Conservation (phyloP, 805 yeast species). For the Suhomyces tanzawaensis region DNA sequence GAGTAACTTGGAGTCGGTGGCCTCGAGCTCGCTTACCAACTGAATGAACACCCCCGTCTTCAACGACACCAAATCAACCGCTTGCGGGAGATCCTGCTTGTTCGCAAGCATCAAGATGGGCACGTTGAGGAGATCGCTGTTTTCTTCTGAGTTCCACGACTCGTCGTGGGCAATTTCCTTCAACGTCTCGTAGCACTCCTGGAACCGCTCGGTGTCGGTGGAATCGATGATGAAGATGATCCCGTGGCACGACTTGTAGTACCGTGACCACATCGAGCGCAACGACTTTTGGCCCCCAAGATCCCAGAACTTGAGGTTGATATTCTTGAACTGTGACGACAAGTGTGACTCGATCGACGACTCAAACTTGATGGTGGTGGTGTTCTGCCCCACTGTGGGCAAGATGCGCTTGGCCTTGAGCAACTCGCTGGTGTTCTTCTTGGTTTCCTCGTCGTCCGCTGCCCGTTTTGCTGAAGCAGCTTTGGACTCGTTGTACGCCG, state of each 20-base stretch:
- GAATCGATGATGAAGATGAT: constrained; percentile 91
- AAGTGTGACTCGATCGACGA: constrained; percentile 36
- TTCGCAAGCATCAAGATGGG: constrained; percentile 95
- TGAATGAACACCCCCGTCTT: constrained; percentile 79
- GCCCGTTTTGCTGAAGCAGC: constrained; percentile 15
- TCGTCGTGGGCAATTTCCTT: constrained; percentile 43
- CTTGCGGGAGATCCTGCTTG: constrained; percentile 73
- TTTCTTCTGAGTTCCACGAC: constrained; percentile 36
- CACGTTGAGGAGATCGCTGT: constrained; percentile 48
- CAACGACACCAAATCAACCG: constrained; percentile 50
- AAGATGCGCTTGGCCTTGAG: constrained; percentile 57
- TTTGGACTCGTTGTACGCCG: constrained; percentile 22
- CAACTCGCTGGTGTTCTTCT: constrained; percentile 19
- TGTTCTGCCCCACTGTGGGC: constrained; percentile 96
- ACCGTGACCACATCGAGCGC: constrained; percentile 82
- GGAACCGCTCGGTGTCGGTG: constrained; percentile 75
- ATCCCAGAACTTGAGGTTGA: constrained; percentile 85
- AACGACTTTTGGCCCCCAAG: constrained; percentile 92
- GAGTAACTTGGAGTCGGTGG: constrained; percentile 84
- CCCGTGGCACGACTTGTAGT: constrained; percentile 84
- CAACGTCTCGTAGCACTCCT: constrained; percentile 75
- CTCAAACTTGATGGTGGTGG: constrained; percentile 39
- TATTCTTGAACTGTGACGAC: constrained; percentile 36
- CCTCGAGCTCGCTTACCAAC: constrained; percentile 80
- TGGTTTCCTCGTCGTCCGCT: constrained; percentile 10